phyloP scores from a whole-genome alignment of 192 early-diverging fungal genomes.

The Lobosporangium transversale region DNA sequence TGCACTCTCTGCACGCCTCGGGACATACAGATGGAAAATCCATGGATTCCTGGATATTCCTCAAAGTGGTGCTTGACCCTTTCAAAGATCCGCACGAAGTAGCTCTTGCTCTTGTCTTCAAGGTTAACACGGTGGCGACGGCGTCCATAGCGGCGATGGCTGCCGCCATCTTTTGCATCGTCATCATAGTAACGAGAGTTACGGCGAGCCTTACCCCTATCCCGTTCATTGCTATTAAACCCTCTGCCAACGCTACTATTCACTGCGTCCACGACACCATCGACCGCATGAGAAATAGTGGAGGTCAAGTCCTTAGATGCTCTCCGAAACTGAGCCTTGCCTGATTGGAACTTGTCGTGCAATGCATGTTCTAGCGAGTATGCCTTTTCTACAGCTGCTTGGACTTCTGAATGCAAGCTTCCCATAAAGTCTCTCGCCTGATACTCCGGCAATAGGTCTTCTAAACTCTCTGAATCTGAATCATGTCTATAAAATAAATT shows the following conservation, averaged over 20 bases:
- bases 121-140: no score
- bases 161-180: no score
- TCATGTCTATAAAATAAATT: conserved; percentile 5
- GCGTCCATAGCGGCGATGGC: no score
- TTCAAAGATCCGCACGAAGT: no score
- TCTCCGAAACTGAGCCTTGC: conserved; percentile 8
- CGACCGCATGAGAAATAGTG: not conserved
- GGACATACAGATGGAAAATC: no score
- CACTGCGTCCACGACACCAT: conserved; percentile 9
- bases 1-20: no score
- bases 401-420: conserved; percentile 18
- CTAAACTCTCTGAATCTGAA: conserved; percentile 16
- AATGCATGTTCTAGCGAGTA: not conserved
- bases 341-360: conserved; percentile 5
- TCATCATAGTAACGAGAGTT: no score
- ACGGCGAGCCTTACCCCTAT: no score
- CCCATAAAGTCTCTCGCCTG: conserved; percentile 33
- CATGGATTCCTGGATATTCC: no score
- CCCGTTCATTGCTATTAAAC: no score
- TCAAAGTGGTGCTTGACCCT: no score
- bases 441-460: conserved; percentile 27
- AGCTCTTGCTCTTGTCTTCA: no score
- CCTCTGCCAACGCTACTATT: conserved; percentile 1
- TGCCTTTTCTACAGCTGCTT: conserved; percentile 19
- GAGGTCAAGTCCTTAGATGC: conserved; percentile 1